Conservation (phyloP, 345 rosid species). For the Dimocarpus longan region DNA sequence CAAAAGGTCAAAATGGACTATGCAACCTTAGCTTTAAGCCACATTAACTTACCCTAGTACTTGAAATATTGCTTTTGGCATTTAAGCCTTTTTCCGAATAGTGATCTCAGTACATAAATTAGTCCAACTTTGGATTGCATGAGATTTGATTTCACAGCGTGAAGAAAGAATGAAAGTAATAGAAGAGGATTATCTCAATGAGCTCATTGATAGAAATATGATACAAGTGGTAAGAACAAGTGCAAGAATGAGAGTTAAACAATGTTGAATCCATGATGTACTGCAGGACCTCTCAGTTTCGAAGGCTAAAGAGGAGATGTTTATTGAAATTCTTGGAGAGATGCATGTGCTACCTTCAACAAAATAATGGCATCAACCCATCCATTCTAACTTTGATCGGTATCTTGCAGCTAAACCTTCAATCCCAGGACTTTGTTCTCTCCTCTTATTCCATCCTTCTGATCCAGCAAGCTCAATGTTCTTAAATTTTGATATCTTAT, state of each 20-base stretch:
- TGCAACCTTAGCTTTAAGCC: constrained; percentile 34
- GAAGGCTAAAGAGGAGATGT: constrained; percentile 27
- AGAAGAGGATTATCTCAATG: constrained; percentile 30
- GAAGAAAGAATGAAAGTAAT: constrained; percentile 28
- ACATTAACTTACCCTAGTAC: constrained; percentile 27
- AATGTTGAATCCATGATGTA: constrained; percentile 26
- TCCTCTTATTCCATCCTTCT: constrained; percentile 17
- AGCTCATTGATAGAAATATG: constrained; percentile 28
- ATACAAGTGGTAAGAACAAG: constrained; percentile 24
- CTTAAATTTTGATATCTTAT: constrained; percentile 6
- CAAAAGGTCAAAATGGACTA: constrained; percentile 23
- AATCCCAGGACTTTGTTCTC: constrained; percentile 5
- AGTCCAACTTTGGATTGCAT: constrained; percentile 31
- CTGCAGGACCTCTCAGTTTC: constrained; percentile 25
- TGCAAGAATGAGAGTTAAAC: constrained; percentile 19
- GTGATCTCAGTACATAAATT: constrained; percentile 21
- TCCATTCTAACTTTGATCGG: constrained; percentile 9
- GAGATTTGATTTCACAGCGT: constrained; percentile 25
- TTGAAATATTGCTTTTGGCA: constrained; percentile 34
- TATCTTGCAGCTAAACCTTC: not conserved
- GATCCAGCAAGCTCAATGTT: not conserved
- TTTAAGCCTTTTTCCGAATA: constrained; percentile 29
- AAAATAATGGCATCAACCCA: constrained; percentile 12
- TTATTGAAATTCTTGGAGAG: constrained; percentile 23
- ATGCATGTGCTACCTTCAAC: not conserved